Percentiles rank a stretch among this genome's conserved stretches.
Conservation (phyloP, 345 rosid species). For the Euphorbia tirucalli region DNA sequence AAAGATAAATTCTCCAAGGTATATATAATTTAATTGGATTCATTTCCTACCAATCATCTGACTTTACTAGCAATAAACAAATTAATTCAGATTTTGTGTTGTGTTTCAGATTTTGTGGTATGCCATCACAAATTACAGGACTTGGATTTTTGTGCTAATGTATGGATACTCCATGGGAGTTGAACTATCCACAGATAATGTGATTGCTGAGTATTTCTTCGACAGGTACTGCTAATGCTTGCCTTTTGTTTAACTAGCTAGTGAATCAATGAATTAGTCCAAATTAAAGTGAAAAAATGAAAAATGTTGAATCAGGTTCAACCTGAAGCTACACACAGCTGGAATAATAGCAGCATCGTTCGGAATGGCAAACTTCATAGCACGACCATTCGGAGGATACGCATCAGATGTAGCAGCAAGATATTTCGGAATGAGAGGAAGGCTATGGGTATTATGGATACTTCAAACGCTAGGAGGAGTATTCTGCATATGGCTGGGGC, state of each 20-base stretch:
- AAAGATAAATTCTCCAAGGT: neutral
- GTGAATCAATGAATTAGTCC: neutral
- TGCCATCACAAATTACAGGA: constrained; percentile 78
- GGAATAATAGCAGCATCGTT: constrained; percentile 75
- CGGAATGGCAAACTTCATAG: constrained; percentile 74
- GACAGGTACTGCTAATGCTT: constrained; percentile 41
- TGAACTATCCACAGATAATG: constrained; percentile 74
- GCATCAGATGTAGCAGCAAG: constrained; percentile 43
- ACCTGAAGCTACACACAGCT: constrained; percentile 71
- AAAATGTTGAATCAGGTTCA: too few species aligned
- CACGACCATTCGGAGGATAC: constrained; percentile 78
- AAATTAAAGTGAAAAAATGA: neutral
- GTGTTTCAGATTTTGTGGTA: constrained; percentile 64
- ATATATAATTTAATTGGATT: neutral
- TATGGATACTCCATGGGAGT: constrained; percentile 92
- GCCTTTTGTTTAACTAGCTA: neutral
- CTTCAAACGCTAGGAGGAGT: constrained; percentile 69
- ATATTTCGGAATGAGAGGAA: constrained; percentile 66
- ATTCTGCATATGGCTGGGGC: constrained; percentile 79
- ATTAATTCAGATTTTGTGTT: neutral
- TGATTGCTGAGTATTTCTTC: constrained; percentile 74
- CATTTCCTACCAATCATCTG: neutral
- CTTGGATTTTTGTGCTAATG: constrained; percentile 83
- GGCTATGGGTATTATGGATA: constrained; percentile 70
- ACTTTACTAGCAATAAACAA: neutral